Percentiles rank a stretch among this genome's conserved stretches.
Conservation (phyloP, 164 flowering plant species). For the Umbellularia californica region DNA sequence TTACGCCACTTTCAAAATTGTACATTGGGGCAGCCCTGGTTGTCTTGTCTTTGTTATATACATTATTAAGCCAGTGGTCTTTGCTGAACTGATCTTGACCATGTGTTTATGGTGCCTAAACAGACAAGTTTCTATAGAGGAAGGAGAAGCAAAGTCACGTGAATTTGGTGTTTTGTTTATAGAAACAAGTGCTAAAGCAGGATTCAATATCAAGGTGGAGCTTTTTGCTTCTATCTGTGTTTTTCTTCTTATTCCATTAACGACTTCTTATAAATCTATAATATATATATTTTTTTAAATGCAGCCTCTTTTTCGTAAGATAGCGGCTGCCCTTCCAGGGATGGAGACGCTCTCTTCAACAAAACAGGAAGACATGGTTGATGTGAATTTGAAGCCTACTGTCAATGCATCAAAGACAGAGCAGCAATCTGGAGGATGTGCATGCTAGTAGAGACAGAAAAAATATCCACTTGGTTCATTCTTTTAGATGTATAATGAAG, state of each 20-base stretch:
- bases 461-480: not conserved
- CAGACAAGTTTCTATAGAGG: slow-evolving; percentile 89
- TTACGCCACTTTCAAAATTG: too few relatives aligned
- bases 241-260: not conserved
- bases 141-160: slow-evolving; percentile 69
- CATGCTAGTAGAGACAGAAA: slow-evolving; percentile 41
- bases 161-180: slow-evolving; percentile 75
- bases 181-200: slow-evolving; percentile 76
- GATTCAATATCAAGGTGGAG: slow-evolving; percentile 67
- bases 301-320: slow-evolving; percentile 80
- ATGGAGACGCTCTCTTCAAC: slow-evolving; percentile 70
- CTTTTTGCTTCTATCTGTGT: not conserved
- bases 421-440: slow-evolving; percentile 67
- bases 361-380: slow-evolving; percentile 79
- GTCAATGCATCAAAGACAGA: slow-evolving; percentile 43
- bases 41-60: too few relatives aligned
- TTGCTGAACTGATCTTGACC: not conserved
- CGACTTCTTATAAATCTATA: not conserved
- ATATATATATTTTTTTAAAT: not conserved
- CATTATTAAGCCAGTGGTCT: not conserved
- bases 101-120: slow-evolving; percentile 1
- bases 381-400: slow-evolving; percentile 62
- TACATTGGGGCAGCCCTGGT: too few relatives aligned
- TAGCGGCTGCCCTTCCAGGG: slow-evolving; percentile 78
- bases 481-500: too few relatives aligned